A percentile compares a stretch with the other conserved stretches of the same genome.
phyloP scores from a whole-genome alignment of 192 early-diverging fungal species.

The Cladochytrium replicatum region DNA sequence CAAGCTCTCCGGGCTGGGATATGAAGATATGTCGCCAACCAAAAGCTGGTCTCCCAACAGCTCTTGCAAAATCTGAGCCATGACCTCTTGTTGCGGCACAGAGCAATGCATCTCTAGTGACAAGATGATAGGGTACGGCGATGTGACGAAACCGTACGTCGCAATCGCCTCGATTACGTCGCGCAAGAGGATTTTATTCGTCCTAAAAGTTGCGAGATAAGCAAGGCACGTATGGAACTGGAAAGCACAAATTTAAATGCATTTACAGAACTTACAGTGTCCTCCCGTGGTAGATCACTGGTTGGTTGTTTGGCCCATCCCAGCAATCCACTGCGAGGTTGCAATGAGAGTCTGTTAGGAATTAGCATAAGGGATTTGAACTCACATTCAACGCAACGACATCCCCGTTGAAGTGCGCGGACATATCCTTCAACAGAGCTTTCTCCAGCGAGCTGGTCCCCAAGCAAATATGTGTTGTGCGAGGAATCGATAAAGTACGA shows the following conservation, averaged over 20 bases:
- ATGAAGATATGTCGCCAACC: constrained; percentile 13
- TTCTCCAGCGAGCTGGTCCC: constrained; percentile 70
- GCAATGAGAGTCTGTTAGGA: constrained; percentile 4
- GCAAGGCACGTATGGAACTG: not conserved
- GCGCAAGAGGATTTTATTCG: constrained; percentile 66
- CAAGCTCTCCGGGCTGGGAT: constrained; percentile 66
- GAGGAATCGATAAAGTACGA: constrained; percentile 80
- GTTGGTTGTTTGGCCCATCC: constrained; percentile 69
- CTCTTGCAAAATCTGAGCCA: constrained; percentile 61
- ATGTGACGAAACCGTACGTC: constrained; percentile 75
- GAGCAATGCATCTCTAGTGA: constrained; percentile 79
- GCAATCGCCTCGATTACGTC: constrained; percentile 75
- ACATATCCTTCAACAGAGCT: constrained; percentile 82
- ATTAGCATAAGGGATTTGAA: constrained; percentile 4
- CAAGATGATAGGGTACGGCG: constrained; percentile 73
- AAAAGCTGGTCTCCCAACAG: constrained; percentile 62
- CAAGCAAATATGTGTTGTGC: constrained; percentile 83
- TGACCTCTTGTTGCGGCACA: constrained; percentile 57
- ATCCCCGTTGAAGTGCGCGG: constrained; percentile 72
- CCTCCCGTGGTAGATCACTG: constrained; percentile 73
- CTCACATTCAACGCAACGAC: constrained; percentile 74
- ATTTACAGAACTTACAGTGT: constrained; percentile 49
- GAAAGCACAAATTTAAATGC: constrained; percentile 1
- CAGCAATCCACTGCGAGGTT: constrained; percentile 70
- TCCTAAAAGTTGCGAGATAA: constrained; percentile 24